Evolutionary conservation across 2,329 filamentous ascomycete genomes (phyloP), one percentile per base, ranked within the genome.

Genomic region (Fusarium sambucinum): DNA sequence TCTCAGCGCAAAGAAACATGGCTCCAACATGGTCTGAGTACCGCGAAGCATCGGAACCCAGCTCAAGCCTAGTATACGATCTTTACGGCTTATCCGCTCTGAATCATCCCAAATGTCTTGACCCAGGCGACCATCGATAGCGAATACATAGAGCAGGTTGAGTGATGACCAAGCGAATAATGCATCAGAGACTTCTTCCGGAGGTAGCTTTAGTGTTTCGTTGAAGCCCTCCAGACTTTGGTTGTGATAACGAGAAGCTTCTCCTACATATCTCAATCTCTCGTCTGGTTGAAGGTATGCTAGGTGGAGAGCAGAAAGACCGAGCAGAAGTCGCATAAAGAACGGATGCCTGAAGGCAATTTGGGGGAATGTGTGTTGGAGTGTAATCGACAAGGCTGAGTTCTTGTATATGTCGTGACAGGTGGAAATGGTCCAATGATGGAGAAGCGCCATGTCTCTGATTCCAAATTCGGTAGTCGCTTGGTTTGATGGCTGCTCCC

Each of bases 41-140:
- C 59, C 59, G 0, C 47, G 40, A 6, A 62, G 9, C 59, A 62
- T 62, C 16, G 59, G 59, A 1, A 62, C 30, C 47, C 57, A 62
- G 12, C 41, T 41, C 5, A 44, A 5, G 3, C 59, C 59, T 3
- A 62, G 6, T 2, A 62, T n/a, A 0, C 59, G 41, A 6, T 62
- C 59, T 47, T 62, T 62, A 5, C 47, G 59, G 0, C 13, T 33
- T 1, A 17, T 29, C 17, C 27, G 21, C 4, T 35, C 41, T 5
- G 59, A 41, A 1, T 62, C 57, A 0, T 55, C 47, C 59, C 59
- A 62, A 3, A 55, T 8, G 1, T 29, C 59, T 21, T 62, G 10
- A 3, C 59, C 57, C 8, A 62, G 6, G 7, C 59, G 57, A 7
- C 59, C 59, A 0, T 58, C 46, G 3, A 53, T 11, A 5, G 29